Evolutionary conservation across 306 rosid genomes (phyloP), one percentile per base, ranked within the genome.

Genomic region (Prunus campanulata): DNA sequence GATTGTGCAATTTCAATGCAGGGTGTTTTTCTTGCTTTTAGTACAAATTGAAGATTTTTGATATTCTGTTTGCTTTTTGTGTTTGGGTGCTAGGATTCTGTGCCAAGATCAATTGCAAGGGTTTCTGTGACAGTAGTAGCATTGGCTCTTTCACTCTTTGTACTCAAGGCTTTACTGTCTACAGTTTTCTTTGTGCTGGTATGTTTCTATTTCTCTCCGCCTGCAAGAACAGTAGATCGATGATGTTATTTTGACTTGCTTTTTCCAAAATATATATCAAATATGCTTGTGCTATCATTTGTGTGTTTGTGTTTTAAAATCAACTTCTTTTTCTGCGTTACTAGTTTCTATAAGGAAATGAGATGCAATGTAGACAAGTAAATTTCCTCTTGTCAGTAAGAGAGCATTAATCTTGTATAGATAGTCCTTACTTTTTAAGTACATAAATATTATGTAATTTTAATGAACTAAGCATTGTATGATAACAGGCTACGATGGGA

Each of bases 101-200:
- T 88, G 71, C 91, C 89, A 3, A 88, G 89, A 71, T 85, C 86
- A 19, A 24, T 88, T n/a, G 91, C 91, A 78, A 85, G 83, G 88
- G 74, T 81, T 64, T 71, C 88, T 14, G 96, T 89, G 67, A 82
- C 92, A 18, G 2, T 92, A 62, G 88, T 81, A 54, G 92, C 88
- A 72, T 74, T 87, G 83, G 72, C 87, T 29, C 74, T 86, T 68
- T 19, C 85, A 2, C 87, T 90, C 79, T 87, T 95, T 82, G 81
- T 85, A 22, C 87, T 95, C 79, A 92, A 88, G 20, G 83, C 89
- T 54, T 75, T 88, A 66, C 57, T 88, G 65, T 88, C 91, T 9
- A 88, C 91, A 3, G 91, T 81, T 78, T 81, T 85, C 84, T 88
- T 85, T 83, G 91, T 39, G 52, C 86, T 88, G 89, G 91, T 88